A percentile compares a stretch with the other conserved stretches of the same genome.
Conservation (phyloP, 2,329 filamentous ascomycete genomes). For the Colletotrichum cordylinicola region DNA sequence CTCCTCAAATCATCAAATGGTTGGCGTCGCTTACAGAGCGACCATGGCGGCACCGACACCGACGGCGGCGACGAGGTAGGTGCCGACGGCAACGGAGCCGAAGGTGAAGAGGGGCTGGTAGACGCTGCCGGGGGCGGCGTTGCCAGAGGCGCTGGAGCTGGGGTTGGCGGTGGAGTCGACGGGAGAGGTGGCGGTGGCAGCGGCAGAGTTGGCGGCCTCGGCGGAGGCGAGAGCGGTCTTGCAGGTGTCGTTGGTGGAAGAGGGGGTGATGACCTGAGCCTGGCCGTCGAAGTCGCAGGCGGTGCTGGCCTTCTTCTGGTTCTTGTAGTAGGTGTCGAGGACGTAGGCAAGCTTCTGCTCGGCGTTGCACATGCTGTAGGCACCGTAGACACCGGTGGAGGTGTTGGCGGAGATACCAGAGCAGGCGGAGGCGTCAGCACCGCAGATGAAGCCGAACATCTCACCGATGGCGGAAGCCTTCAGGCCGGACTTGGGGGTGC, state of each 20-base stretch:
- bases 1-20: background rate
- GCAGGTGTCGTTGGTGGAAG: constrained; percentile 59
- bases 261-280: constrained; percentile 59
- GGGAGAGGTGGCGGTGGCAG: constrained; percentile 50
- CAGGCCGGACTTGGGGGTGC: constrained; percentile 67
- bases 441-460: constrained; percentile 80
- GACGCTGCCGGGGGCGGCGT: constrained; percentile 31
- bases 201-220: constrained; percentile 58
- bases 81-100: constrained; percentile 53
- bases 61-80: constrained; percentile 59
- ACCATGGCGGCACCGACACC: constrained; percentile 59
- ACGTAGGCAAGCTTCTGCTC: constrained; percentile 76
- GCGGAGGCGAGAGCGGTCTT: constrained; percentile 64
- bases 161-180: constrained; percentile 34
- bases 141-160: constrained; percentile 14
- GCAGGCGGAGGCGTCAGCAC: constrained; percentile 61
- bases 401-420: constrained; percentile 72
- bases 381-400: constrained; percentile 73
- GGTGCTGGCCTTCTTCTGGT: constrained; percentile 54
- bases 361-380: constrained; percentile 78
- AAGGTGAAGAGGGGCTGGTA: constrained; percentile 48
- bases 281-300: constrained; percentile 78
- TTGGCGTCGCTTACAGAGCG: constrained; percentile 48
- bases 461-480: constrained; percentile 64
- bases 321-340: constrained; percentile 75